These are phyloP conservation scores for Zopfochytrium polystomum DNA, from an alignment of 371 early-diverging fungal genomes.

Conservation along the genomic window DNA sequence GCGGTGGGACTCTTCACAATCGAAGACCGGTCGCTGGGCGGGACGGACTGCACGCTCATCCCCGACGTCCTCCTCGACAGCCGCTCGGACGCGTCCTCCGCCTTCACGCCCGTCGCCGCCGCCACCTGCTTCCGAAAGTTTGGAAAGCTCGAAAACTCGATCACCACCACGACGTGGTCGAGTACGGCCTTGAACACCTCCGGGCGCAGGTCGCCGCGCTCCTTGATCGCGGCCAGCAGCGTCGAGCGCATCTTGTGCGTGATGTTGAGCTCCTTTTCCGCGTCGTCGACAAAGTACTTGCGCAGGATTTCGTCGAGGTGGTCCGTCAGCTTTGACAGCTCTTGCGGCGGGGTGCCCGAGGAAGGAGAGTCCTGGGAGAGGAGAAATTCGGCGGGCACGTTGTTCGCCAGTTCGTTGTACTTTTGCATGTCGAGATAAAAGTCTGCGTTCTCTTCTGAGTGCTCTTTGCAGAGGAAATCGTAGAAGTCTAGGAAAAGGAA, in stretches of 20 bases:
- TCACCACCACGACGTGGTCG: conserved; percentile 23
- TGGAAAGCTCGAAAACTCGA: conserved; percentile 28
- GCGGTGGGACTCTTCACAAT: too few species aligned
- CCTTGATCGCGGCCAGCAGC: conserved; percentile 17
- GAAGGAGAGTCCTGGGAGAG: too few species aligned
- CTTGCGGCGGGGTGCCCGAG: too few species aligned
- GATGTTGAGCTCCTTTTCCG: conserved; percentile 30
- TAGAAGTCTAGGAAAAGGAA: too few species aligned
- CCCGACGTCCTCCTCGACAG: too few species aligned
- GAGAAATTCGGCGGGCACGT: too few species aligned
- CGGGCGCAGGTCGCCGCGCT: conserved; percentile 23
- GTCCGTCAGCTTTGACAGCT: too few species aligned
- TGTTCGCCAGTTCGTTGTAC: too few species aligned
- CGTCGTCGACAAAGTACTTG: conserved; percentile 18
- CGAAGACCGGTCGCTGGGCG: too few species aligned
- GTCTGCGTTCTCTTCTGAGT: conserved; percentile 31
- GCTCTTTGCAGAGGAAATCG: conserved; percentile 17
- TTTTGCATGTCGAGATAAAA: conserved; percentile 20
- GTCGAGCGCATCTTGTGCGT: conserved; percentile 19
- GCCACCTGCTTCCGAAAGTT: conserved; percentile 29
- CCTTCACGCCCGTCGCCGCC: too few species aligned
- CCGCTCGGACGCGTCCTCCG: too few species aligned
- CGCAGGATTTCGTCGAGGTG: conserved; percentile 17
- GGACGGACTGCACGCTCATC: too few species aligned
- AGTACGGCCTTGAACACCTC: conserved; percentile 29